Percentiles rank a stretch among this genome's conserved stretches.
These are phyloP conservation scores for Aureobasidium sp. DNA, from an alignment of 2,329 filamentous ascomycete genomes.

Conservation along the genomic window DNA sequence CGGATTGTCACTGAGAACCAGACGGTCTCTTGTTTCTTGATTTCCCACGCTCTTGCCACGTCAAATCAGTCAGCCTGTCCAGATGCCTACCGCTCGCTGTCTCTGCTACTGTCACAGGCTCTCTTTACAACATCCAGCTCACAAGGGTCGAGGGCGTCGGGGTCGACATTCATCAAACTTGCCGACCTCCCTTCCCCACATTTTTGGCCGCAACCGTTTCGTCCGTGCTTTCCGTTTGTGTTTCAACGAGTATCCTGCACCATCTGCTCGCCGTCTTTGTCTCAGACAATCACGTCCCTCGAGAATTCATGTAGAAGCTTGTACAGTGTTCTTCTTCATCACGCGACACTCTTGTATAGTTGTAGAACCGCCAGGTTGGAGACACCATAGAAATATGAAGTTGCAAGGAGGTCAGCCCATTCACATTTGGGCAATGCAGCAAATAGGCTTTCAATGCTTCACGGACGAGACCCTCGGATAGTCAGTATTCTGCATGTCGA, in stretches of 20 bases:
- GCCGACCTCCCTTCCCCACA: not conserved
- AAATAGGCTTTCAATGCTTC: not conserved
- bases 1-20: not conserved
- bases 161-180: not conserved
- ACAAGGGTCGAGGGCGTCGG: constrained; percentile 1
- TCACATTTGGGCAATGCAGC: not conserved
- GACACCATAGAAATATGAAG: no score
- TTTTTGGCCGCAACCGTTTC: not conserved
- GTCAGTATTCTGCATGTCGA: not conserved
- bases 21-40: not conserved
- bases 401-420: not conserved
- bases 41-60: not conserved
- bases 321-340: not conserved
- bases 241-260: constrained; percentile 4
- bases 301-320: not conserved
- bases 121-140: not conserved
- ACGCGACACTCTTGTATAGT: not conserved
- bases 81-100: not conserved
- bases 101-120: not conserved
- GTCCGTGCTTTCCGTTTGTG: not conserved
- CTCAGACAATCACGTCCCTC: not conserved
- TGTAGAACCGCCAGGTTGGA: not conserved
- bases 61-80: not conserved
- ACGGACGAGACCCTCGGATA: not conserved
- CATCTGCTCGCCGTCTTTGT: not conserved